Evolutionary conservation across 129 eudicot species (phyloP).

Genomic region (Dittrichia graveolens): DNA sequence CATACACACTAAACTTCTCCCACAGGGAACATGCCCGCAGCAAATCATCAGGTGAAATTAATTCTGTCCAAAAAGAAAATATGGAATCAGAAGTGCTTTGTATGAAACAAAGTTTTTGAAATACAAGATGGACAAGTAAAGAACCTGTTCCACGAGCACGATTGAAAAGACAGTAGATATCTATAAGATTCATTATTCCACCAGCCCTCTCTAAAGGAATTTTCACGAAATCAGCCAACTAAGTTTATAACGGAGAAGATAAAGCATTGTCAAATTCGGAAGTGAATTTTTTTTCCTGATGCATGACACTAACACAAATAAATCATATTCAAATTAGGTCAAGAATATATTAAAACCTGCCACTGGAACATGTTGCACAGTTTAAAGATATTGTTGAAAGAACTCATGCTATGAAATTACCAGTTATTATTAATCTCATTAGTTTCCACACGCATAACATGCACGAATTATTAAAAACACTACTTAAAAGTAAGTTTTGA

Average conservation of each 20-base stretch:
- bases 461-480: slow-evolving; percentile 1
- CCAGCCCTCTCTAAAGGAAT: slow-evolving; percentile 95
- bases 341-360: too few species aligned
- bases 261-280: slow-evolving; percentile 18
- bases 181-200: slow-evolving; percentile 93
- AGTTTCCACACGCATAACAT: background rate
- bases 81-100: background rate
- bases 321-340: too few species aligned
- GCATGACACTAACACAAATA: too few species aligned
- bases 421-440: background rate
- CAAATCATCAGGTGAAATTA: slow-evolving; percentile 97
- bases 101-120: background rate
- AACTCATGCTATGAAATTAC: background rate
- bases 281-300: too few species aligned
- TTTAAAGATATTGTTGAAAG: too few species aligned
- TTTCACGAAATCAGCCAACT: slow-evolving; percentile 99
- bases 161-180: slow-evolving; percentile 91
- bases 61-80: slow-evolving; percentile 44
- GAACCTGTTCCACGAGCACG: slow-evolving; percentile 98
- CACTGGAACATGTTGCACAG: too few species aligned
- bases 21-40: slow-evolving; percentile 89
- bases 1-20: slow-evolving; percentile 97
- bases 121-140: background rate
- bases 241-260: slow-evolving; percentile 23
- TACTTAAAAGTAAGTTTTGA: background rate